These are phyloP conservation scores for Cryphonectria parasitica DNA, from an alignment of 2,329 filamentous ascomycete genomes.

Conservation along the genomic window DNA sequence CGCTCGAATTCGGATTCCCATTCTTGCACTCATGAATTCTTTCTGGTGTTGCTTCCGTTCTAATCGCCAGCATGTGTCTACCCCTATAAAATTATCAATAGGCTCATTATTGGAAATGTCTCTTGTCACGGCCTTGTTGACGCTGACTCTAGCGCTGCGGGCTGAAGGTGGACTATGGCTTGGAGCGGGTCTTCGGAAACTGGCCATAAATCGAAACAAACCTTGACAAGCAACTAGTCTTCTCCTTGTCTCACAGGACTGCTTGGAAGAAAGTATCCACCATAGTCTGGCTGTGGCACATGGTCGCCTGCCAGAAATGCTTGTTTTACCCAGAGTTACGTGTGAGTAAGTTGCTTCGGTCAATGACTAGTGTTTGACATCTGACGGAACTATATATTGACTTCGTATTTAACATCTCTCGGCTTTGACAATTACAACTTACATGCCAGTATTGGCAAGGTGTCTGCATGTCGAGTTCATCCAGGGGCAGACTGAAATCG, in stretches of 20 bases:
- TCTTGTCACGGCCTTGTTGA: neutral
- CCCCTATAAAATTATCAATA: neutral
- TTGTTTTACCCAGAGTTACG: neutral
- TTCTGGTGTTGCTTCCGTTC: neutral
- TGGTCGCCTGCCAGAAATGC: neutral
- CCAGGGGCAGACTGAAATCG: neutral
- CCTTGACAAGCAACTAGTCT: neutral
- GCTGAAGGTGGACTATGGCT: neutral
- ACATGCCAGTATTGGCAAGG: neutral
- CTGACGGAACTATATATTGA: neutral
- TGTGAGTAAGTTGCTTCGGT: neutral
- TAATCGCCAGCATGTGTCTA: neutral
- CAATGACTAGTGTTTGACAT: neutral
- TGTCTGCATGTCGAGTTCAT: no score
- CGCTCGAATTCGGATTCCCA: neutral
- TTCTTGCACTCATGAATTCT: neutral
- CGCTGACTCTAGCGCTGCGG: neutral
- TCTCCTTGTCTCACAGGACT: neutral
- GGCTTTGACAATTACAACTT: neutral
- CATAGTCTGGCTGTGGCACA: neutral
- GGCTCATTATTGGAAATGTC: neutral
- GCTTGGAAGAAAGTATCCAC: neutral
- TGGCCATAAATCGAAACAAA: neutral
- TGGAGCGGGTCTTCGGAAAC: neutral
- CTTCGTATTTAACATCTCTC: neutral